Conservation (phyloP, 371 early-diverging fungal genomes). For the Mortierella sp. region DNA sequence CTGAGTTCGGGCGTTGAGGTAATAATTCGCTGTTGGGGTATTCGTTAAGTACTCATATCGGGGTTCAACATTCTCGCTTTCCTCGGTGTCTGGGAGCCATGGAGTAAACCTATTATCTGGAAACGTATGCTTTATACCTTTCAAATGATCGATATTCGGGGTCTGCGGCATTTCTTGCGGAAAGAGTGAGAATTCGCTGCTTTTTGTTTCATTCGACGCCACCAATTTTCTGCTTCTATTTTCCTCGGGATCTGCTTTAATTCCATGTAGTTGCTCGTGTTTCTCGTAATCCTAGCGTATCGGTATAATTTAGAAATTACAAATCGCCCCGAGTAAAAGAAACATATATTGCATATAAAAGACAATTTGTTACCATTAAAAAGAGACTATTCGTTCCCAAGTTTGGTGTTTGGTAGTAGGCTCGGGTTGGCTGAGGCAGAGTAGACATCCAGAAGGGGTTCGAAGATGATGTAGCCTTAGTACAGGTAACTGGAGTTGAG, state of each 20-base stretch:
- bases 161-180: background rate
- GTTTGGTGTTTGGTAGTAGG: background rate
- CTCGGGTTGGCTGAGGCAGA: background rate
- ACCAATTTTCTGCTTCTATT: background rate
- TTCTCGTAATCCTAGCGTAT: conserved; percentile 32
- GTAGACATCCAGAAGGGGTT: background rate
- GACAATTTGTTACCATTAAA: conserved; percentile 23
- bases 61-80: background rate
- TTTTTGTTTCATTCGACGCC: background rate
- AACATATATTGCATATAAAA: background rate
- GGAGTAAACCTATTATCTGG: conserved; percentile 10
- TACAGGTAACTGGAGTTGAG: background rate
- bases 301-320: background rate
- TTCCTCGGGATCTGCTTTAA: background rate
- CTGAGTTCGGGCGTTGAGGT: background rate
- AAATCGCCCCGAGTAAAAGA: background rate
- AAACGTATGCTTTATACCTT: background rate
- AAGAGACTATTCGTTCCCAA: conserved; percentile 29
- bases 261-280: background rate
- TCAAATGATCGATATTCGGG: background rate
- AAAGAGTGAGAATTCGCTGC: background rate
- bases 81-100: conserved; percentile 4
- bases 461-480: background rate
- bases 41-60: background rate
- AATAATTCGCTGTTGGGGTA: too few species aligned